phyloP scores from a whole-genome alignment of 1,284 basidiomycete genomes.

The Ganoderma resinaceum region DNA sequence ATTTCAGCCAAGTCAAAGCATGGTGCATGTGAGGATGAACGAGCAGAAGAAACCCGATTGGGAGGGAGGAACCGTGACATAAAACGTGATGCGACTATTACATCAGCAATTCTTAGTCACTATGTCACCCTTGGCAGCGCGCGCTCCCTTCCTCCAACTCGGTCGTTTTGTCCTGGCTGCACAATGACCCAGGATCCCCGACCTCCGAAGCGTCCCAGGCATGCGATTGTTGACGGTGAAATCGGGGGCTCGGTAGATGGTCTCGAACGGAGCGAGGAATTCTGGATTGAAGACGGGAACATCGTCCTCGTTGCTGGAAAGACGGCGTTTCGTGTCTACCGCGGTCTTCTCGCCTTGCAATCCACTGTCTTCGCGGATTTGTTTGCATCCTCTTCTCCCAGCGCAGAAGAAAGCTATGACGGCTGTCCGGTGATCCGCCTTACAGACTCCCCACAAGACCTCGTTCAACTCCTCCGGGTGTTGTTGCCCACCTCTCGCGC shows the following conservation, averaged over 20 bases:
- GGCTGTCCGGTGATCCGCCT: slow-evolving; percentile 5
- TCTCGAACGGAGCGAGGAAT: slow-evolving; percentile 41
- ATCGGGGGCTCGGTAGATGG: neutral
- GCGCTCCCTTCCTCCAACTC: too few relatives aligned
- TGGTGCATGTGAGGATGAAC: neutral
- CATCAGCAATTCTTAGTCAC: neutral
- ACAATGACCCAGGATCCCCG: neutral
- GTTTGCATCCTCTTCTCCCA: slow-evolving; percentile 25
- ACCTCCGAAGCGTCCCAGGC: neutral
- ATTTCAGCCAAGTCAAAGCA: neutral
- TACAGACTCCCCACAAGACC: slow-evolving; percentile 12
- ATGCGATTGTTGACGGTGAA: neutral
- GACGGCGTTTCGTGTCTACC: slow-evolving; percentile 72
- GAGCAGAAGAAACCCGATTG: neutral
- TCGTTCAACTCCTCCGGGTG: slow-evolving; percentile 11
- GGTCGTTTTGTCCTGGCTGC: too few relatives aligned
- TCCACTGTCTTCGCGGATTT: slow-evolving; percentile 67
- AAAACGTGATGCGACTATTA: neutral
- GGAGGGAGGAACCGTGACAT: neutral
- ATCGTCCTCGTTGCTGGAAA: slow-evolving; percentile 61
- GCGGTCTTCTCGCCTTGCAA: slow-evolving; percentile 71
- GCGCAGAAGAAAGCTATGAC: slow-evolving; percentile 14
- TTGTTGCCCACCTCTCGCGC: slow-evolving; percentile 2
- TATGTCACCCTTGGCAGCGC: too few relatives aligned
- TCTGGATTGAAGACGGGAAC: slow-evolving; percentile 77